These are phyloP conservation scores for Triticum turgidum DNA, from an alignment of 176 grass and related monocot genomes.

Conservation along the genomic window DNA sequence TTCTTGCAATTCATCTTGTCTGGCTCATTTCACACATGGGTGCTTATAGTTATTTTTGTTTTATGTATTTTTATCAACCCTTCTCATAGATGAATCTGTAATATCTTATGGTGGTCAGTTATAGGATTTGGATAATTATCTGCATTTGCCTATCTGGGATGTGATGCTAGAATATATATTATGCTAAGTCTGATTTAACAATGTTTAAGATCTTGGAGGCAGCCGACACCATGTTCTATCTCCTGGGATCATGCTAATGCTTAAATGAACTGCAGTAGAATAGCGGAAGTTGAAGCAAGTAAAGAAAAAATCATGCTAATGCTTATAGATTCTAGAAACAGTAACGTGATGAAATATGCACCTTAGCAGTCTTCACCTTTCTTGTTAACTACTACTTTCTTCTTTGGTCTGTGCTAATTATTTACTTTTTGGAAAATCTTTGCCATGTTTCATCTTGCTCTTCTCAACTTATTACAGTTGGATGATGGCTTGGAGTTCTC, in stretches of 20 bases:
- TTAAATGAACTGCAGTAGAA: neutral
- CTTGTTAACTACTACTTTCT: neutral
- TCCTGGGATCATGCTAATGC: neutral
- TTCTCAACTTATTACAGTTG: constrained; percentile 39
- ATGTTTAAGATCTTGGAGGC: neutral
- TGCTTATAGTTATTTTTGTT: neutral
- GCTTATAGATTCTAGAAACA: neutral
- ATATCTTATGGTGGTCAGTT: neutral
- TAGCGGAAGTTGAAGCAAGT: neutral
- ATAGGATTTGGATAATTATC: neutral
- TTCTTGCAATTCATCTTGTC: neutral
- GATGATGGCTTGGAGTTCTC: constrained; percentile 79
- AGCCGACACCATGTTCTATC: neutral
- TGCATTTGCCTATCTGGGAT: neutral
- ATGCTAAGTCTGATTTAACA: neutral
- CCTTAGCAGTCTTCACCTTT: neutral
- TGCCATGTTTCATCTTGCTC: neutral
- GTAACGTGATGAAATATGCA: neutral
- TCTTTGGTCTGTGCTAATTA: neutral
- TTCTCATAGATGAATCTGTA: neutral
- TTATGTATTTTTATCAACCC: neutral
- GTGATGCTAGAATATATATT: neutral
- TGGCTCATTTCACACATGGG: neutral
- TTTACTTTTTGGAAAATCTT: neutral
- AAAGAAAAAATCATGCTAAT: neutral